Percentiles rank a stretch among this genome's conserved stretches.
These are phyloP conservation scores for Daedaleopsis sinensis DNA, from an alignment of 768 basidiomycete species.

Conservation along the genomic window DNA sequence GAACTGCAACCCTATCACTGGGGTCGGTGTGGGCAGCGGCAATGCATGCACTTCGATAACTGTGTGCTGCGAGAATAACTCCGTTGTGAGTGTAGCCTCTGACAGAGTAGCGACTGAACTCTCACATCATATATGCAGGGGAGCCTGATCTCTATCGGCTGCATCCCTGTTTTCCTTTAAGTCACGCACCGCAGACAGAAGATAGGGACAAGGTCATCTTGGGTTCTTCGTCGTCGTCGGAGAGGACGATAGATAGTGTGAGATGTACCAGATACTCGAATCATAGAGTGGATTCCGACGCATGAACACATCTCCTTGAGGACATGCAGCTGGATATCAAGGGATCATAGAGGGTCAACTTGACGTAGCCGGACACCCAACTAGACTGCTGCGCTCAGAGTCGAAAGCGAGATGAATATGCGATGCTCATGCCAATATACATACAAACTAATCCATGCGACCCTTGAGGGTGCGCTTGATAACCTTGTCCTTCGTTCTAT, in stretches of 20 bases:
- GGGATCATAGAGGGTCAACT: too few species aligned
- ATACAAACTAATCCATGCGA: slow-evolving; percentile 49
- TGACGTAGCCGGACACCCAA: too few species aligned
- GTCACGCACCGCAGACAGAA: too few species aligned
- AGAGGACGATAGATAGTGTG: not conserved
- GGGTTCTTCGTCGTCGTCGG: too few species aligned
- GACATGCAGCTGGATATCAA: too few species aligned
- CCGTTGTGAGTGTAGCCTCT: not conserved
- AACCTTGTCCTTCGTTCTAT: slow-evolving; percentile 52
- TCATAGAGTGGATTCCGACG: not conserved
- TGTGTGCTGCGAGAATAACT: slow-evolving; percentile 17
- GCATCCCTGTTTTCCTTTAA: slow-evolving; percentile 17
- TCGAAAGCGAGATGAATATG: slow-evolving; percentile 14
- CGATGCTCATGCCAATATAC: slow-evolving; percentile 11
- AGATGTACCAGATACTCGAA: not conserved
- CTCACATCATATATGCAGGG: not conserved
- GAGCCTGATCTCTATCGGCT: slow-evolving; percentile 18
- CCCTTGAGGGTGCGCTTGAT: slow-evolving; percentile 55
- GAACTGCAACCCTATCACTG: slow-evolving; percentile 23
- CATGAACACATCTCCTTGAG: too few species aligned
- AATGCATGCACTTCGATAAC: slow-evolving; percentile 12
- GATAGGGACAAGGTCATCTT: too few species aligned
- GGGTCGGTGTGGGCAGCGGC: slow-evolving; percentile 14
- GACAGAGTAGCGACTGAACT: too few species aligned
- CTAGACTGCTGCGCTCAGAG: not conserved